Evolutionary conservation across 768 basidiomycete genomes (phyloP).

Genomic region (Macrolepiota albuminosa): DNA sequence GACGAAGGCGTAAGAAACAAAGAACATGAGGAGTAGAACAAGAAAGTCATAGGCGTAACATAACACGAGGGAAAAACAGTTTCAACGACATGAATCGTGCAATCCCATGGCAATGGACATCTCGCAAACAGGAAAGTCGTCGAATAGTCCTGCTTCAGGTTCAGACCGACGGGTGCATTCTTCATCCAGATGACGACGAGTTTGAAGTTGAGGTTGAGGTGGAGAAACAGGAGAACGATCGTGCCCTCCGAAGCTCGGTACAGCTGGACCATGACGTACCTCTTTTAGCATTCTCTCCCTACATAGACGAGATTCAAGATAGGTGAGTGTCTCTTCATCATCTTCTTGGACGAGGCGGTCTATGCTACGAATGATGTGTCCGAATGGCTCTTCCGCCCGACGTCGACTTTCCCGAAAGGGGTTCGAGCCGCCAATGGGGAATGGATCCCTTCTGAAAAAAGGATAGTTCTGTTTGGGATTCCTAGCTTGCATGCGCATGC

Average conservation of each 20-base stretch:
- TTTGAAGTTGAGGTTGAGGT: not conserved
- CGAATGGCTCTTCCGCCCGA: not conserved
- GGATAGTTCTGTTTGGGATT: not conserved
- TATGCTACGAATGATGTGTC: not conserved
- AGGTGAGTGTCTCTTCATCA: conserved; percentile 5
- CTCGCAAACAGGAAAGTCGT: conserved; percentile 15
- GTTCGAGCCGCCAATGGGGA: conserved; percentile 1
- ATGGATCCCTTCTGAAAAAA: not conserved
- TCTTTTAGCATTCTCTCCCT: not conserved
- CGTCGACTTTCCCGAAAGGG: not conserved
- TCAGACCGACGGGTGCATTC: not conserved
- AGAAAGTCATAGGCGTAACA: not conserved
- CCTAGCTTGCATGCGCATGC: not conserved
- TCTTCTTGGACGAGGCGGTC: conserved; percentile 3
- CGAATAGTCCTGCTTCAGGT: not conserved
- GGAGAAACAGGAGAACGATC: not conserved
- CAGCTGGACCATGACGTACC: not conserved
- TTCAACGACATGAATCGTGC: not conserved
- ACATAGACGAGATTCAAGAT: not conserved
- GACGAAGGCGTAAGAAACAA: conserved; percentile 16
- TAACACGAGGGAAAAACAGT: not conserved
- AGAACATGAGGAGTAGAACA: not conserved
- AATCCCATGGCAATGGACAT: conserved; percentile 17
- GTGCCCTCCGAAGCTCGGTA: not conserved
- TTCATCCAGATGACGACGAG: not conserved